A percentile compares a stretch with the other conserved stretches of the same genome.
phyloP scores from a whole-genome alignment of 495 filamentous ascomycete genomes.

The Aspergillus indologenus region DNA sequence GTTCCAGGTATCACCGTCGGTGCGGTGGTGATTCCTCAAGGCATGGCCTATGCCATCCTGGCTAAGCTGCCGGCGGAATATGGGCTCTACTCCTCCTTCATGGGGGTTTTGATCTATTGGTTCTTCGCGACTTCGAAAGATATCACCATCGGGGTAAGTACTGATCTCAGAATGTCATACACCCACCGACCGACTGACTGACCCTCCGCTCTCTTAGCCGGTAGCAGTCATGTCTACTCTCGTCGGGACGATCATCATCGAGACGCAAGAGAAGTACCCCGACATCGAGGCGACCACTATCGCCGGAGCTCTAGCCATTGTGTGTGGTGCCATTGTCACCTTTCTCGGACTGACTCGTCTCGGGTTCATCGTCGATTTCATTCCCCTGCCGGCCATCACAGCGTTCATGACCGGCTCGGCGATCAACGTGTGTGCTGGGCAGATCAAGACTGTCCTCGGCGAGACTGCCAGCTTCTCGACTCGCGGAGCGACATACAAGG shows the following conservation, averaged over 20 bases:
- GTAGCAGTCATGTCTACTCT: conserved; percentile 95
- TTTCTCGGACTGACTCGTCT: conserved; percentile 75
- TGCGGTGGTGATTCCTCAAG: conserved; percentile 91
- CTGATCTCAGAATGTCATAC: conserved; percentile 11
- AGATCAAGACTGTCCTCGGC: conserved; percentile 82
- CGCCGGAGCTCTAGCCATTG: conserved; percentile 78
- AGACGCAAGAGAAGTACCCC: conserved; percentile 54
- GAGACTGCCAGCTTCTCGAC: conserved; percentile 68
- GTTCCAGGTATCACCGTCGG: conserved; percentile 88
- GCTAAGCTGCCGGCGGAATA: conserved; percentile 75
- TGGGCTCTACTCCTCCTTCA: conserved; percentile 95
- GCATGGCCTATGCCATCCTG: conserved; percentile 93
- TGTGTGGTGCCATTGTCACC: conserved; percentile 77
- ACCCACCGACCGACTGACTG: no score
- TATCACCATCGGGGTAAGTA: conserved; percentile 96
- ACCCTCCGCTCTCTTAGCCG: no score
- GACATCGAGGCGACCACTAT: conserved; percentile 57
- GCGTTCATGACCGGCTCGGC: conserved; percentile 99
- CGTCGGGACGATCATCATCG: conserved; percentile 71
- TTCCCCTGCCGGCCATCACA: conserved; percentile 84
- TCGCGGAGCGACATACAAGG: conserved; percentile 73
- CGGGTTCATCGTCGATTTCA: conserved; percentile 97
- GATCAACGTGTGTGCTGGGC: conserved; percentile 81
- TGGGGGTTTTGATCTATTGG: conserved; percentile 96
- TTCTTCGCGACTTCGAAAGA: conserved; percentile 99